These are phyloP conservation scores for Hippophae rhamnoides DNA, from an alignment of 306 rosid species.

Conservation along the genomic window DNA sequence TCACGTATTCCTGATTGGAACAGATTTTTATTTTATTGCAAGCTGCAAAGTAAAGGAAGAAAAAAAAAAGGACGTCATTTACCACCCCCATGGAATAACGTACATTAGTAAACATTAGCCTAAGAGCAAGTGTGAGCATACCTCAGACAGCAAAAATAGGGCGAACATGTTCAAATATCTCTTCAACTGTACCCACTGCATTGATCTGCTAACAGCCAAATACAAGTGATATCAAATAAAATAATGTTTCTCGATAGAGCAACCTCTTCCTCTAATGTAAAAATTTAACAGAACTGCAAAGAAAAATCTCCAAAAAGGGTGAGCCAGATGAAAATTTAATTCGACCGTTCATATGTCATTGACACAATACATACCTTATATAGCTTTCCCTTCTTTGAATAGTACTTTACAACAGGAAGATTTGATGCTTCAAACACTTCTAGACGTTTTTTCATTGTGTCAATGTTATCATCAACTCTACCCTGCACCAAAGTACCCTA, in stretches of 20 bases:
- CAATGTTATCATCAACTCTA: slow-evolving; percentile 87
- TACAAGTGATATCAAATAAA: slow-evolving; percentile 13
- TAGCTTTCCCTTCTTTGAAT: slow-evolving; percentile 68
- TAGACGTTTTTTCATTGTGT: slow-evolving; percentile 78
- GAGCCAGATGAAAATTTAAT: background rate
- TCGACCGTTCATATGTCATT: background rate
- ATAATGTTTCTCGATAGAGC: background rate
- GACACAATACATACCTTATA: slow-evolving; percentile 38
- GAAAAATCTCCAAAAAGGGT: background rate
- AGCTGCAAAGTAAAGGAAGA: too few species aligned
- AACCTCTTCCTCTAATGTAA: background rate
- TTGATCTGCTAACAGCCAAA: slow-evolving; percentile 44
- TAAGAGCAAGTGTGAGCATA: slow-evolving; percentile 10
- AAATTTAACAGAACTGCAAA: background rate
- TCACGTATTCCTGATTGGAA: too few species aligned
- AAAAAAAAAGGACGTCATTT: too few species aligned
- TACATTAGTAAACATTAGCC: too few species aligned
- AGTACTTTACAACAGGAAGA: slow-evolving; percentile 72
- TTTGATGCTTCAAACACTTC: slow-evolving; percentile 58
- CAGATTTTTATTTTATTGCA: too few species aligned
- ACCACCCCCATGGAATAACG: too few species aligned
- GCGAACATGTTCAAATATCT: slow-evolving; percentile 76
- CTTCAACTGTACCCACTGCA: slow-evolving; percentile 77
- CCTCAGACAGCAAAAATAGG: slow-evolving; percentile 60
- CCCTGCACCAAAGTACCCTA: slow-evolving; percentile 48